Conservation (phyloP, 2,329 filamentous ascomycete species). For the Ophiostoma pallidulum region DNA sequence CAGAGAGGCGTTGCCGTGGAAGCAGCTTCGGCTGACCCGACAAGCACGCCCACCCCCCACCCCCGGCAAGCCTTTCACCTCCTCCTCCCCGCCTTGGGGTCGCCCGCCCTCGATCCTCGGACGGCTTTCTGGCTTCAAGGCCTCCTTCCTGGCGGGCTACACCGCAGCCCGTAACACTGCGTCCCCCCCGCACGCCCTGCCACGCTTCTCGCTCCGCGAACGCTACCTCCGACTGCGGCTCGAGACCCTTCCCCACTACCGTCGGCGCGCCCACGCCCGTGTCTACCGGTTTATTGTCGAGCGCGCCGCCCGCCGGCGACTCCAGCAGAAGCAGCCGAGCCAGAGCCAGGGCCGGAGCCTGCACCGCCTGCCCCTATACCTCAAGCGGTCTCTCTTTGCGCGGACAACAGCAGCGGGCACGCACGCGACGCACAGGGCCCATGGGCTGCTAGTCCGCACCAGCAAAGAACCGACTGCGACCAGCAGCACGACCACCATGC, state of each 20-base stretch:
- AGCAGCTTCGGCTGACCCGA: slow-evolving; percentile 5
- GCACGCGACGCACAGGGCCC: not conserved
- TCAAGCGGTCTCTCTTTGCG: slow-evolving; percentile 18
- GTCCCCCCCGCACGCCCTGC: not conserved
- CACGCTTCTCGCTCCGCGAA: slow-evolving; percentile 43
- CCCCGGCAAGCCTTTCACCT: not conserved
- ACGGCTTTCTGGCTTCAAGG: not conserved
- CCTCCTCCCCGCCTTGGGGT: not conserved
- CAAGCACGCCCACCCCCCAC: not conserved
- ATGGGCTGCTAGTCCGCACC: slow-evolving; percentile 10
- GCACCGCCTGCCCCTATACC: slow-evolving; percentile 37
- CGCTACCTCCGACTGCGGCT: slow-evolving; percentile 62
- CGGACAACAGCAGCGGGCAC: no score
- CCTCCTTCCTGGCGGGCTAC: slow-evolving; percentile 5
- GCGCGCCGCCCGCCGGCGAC: slow-evolving; percentile 48
- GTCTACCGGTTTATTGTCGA: slow-evolving; percentile 66
- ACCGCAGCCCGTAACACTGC: not conserved
- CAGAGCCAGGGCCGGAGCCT: slow-evolving; percentile 29
- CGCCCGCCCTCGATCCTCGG: not conserved
- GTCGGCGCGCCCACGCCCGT: slow-evolving; percentile 61
- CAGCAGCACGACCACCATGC: slow-evolving; percentile 16
- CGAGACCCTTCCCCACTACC: slow-evolving; percentile 63
- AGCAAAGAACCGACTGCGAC: no score
- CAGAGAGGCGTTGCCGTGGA: slow-evolving; percentile 8
- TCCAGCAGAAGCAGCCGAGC: slow-evolving; percentile 37